Conservation (phyloP, 305 asterid species). For the Solanum hybrid region DNA sequence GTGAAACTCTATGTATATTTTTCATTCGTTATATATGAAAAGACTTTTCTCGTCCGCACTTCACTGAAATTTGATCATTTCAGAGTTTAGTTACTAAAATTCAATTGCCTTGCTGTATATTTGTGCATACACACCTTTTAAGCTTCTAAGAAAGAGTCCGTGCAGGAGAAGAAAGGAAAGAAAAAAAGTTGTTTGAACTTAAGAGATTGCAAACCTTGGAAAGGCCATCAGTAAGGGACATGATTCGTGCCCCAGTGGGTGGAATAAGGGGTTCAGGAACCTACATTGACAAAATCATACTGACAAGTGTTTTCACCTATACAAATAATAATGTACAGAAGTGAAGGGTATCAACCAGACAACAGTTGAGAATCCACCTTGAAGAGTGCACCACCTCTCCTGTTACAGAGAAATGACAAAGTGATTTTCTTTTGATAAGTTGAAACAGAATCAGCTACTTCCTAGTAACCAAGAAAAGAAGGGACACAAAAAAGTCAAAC, state of each 20-base stretch:
- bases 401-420: slow-evolving; percentile 18
- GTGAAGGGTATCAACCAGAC: slow-evolving; percentile 8
- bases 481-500: slow-evolving; percentile 8
- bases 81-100: background rate
- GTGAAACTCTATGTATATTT: background rate
- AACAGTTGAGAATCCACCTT: slow-evolving; percentile 47
- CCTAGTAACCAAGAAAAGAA: slow-evolving; percentile 11
- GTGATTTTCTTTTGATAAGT: slow-evolving; percentile 22
- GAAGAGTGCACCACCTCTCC: slow-evolving; percentile 89
- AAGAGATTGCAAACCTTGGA: slow-evolving; percentile 55
- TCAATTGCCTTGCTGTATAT: background rate
- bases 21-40: background rate
- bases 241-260: slow-evolving; percentile 96
- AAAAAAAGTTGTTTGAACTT: slow-evolving; percentile 8
- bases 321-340: background rate
- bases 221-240: slow-evolving; percentile 98
- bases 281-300: slow-evolving; percentile 29
- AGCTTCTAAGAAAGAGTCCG: background rate
- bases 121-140: background rate
- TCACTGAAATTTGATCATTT: background rate
- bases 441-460: background rate
- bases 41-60: background rate
- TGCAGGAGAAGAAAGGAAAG: background rate
- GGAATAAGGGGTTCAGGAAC: slow-evolving; percentile 97
- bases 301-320: slow-evolving; percentile 15